Conservation (phyloP, 192 early-diverging fungal species). For the Dissophora ornata region DNA sequence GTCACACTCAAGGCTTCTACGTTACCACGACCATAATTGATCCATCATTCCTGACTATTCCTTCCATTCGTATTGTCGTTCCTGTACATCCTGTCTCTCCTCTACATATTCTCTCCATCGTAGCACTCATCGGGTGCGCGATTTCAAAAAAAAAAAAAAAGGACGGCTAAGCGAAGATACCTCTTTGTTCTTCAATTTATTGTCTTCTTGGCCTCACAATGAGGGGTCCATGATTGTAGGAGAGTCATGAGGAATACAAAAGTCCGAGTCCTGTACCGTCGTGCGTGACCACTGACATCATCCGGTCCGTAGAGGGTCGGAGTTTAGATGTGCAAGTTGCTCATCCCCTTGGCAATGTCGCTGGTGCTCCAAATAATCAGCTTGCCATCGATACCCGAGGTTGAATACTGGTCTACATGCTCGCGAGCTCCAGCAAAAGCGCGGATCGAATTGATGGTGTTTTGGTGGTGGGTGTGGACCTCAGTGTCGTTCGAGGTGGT, state of each 20-base stretch:
- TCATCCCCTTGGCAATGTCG: constrained; percentile 18
- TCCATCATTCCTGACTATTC: not conserved
- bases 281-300: no score
- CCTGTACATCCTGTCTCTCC: no score
- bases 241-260: not conserved
- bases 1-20: no score
- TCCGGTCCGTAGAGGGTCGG: no score
- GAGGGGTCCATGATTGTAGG: not conserved
- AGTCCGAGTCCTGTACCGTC: no score
- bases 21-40: not conserved
- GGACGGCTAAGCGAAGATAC: no score
- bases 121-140: no score
- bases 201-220: constrained; percentile 4
- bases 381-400: constrained; percentile 86
- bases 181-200: not conserved
- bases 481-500: constrained; percentile 72
- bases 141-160: no score
- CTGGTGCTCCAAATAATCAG: constrained; percentile 76
- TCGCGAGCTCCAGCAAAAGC: constrained; percentile 62
- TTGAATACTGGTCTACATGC: constrained; percentile 76
- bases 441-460: constrained; percentile 86
- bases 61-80: no score
- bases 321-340: constrained; percentile 45
- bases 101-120: no score
- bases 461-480: constrained; percentile 90